Evolutionary conservation across 2,329 filamentous ascomycete species (phyloP), one percentile per base, ranked within the genome.

Genomic region (Thyridium curvatum): DNA sequence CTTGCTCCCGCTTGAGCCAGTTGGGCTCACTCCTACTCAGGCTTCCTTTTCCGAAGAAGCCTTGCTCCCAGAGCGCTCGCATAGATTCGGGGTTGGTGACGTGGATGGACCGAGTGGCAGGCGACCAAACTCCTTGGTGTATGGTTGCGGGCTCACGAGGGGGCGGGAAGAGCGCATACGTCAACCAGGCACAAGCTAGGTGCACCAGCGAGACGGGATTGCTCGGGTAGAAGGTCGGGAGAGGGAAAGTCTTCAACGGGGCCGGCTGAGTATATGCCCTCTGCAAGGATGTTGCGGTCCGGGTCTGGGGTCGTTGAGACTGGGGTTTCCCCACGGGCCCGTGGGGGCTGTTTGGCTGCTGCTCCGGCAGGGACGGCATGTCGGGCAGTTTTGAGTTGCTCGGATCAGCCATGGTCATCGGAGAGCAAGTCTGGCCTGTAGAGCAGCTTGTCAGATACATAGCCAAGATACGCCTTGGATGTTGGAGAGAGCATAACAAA

Each of bases 11-110:
- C 47, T 86, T 85, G 37, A 95, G 62, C 93, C 93, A 98, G 50
- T 82, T 93, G 3, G 91, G 91, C 59, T 98, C 91, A 69, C 90
- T 96, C 52, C 94, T 80, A 66, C 90, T 96, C 42, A 97, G 68
- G 51, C 72, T 91, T 33, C 93, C 93, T 61, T 96, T 96, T 35
- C 94, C 94, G 61, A 91, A 98, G 64, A 98, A 98, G 5, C 93
- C 93, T 66, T 94, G 87, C 61, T 95, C 86, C 93, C 94, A 98
- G 17, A 98, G 64, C 2, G 83, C 87, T 39, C 84, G 74, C 45
- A 94, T 82, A 4, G 87, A 82, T 40, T 72, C 71, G 18, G 79
- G 69, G 58, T 96, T 84, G 14, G 79, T 87, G 41, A 98, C 73
- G 56, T 95, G 87, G 13, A 98, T 76, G 1, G 89, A 93, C 21